phyloP scores from a whole-genome alignment of 768 basidiomycete genomes.

The Lactarius quietus region DNA sequence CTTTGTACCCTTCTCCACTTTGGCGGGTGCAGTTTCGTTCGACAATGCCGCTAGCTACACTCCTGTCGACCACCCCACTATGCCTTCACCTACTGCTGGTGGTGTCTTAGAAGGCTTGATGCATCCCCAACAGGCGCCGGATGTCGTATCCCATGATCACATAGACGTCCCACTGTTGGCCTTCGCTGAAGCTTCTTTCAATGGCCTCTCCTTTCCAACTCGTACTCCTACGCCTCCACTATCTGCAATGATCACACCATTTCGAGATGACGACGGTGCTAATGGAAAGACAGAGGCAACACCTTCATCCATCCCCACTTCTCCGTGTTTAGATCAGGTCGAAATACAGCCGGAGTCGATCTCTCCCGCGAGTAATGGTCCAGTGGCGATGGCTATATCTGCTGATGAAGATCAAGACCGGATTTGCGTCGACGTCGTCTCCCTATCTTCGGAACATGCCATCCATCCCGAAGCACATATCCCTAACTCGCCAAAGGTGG shows the following conservation, averaged over 20 bases:
- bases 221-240: conserved; percentile 24
- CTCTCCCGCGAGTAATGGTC: not conserved
- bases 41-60: not conserved
- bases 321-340: not conserved
- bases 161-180: not conserved
- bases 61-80: not conserved
- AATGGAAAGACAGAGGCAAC: not conserved
- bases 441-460: not conserved
- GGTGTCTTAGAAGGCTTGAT: not conserved
- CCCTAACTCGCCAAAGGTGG: not conserved
- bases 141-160: not conserved
- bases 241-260: conserved; percentile 16
- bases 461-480: not conserved
- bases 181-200: not conserved
- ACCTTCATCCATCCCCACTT: not conserved
- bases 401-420: not conserved
- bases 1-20: conserved; percentile 18
- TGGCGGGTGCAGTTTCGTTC: conserved; percentile 20
- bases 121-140: not conserved
- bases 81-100: not conserved
- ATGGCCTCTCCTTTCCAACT: conserved; percentile 11
- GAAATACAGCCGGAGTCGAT: not conserved
- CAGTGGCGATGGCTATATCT: conserved; percentile 2
- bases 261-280: conserved; percentile 12
- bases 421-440: not conserved